phyloP scores from a whole-genome alignment of 441 rosid species.

The Pelargonium fulgidum region DNA sequence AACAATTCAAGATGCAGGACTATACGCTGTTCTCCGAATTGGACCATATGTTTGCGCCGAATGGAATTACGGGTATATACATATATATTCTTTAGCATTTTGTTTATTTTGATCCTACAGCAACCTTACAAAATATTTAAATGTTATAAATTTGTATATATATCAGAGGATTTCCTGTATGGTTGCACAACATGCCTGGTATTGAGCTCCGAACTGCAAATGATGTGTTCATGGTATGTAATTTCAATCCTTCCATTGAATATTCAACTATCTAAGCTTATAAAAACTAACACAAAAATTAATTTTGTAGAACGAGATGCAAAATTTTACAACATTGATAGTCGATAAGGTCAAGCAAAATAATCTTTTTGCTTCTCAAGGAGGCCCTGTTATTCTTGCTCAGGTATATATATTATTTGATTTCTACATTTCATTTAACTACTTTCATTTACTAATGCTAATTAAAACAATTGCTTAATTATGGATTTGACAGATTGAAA shows the following conservation, averaged over 20 bases:
- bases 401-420: constrained; percentile 3
- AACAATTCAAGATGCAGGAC: constrained; percentile 33
- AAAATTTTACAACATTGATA: constrained; percentile 40
- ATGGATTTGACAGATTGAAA: constrained; percentile 32
- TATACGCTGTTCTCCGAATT: constrained; percentile 41
- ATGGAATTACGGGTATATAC: constrained; percentile 50
- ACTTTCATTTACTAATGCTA: no score
- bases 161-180: constrained; percentile 40
- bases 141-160: neutral
- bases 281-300: neutral
- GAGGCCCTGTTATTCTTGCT: constrained; percentile 42
- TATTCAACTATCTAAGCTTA: no score
- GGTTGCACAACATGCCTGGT: constrained; percentile 48
- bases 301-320: constrained; percentile 34
- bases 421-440: no score
- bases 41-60: constrained; percentile 55
- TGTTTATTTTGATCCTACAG: neutral
- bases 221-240: constrained; percentile 36
- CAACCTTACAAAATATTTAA: neutral
- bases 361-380: constrained; percentile 42
- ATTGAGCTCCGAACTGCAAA: constrained; percentile 38
- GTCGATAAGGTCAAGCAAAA: constrained; percentile 36
- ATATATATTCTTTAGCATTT: neutral
- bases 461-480: no score
- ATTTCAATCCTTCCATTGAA: neutral